phyloP scores from a whole-genome alignment of 345 rosid genomes.

The Erysimum cheiranthoides region DNA sequence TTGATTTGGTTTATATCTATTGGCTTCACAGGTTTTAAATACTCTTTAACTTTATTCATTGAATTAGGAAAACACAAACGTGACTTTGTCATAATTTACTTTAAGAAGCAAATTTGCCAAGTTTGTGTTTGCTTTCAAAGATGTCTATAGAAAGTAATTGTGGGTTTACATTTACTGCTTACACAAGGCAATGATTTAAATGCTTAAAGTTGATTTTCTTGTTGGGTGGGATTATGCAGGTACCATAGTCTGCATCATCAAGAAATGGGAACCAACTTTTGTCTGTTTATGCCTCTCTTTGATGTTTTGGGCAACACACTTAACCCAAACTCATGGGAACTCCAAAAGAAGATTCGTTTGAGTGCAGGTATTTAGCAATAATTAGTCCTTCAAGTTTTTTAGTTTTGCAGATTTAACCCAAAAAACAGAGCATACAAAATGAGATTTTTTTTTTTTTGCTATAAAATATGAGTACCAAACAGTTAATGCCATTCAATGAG shows the following conservation, averaged over 20 bases:
- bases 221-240: conserved; percentile 49
- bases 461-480: conserved; percentile 33
- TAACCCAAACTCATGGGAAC: conserved; percentile 74
- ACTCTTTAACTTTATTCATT: conserved; percentile 24
- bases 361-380: conserved; percentile 51
- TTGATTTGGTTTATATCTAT: conserved; percentile 12
- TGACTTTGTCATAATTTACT: conserved; percentile 31
- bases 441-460: not conserved
- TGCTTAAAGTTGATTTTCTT: conserved; percentile 23
- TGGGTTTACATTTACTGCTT: conserved; percentile 5
- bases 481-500: conserved; percentile 21
- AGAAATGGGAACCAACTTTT: conserved; percentile 79
- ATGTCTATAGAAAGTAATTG: conserved; percentile 27
- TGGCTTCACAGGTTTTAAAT: conserved; percentile 10
- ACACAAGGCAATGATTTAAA: not conserved
- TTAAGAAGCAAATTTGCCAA: conserved; percentile 16
- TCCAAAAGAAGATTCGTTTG: conserved; percentile 58
- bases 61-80: conserved; percentile 34
- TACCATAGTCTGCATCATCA: conserved; percentile 89
- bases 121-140: conserved; percentile 20
- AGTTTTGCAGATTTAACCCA: conserved; percentile 11
- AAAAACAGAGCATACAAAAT: conserved; percentile 3
- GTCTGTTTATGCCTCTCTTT: conserved; percentile 95
- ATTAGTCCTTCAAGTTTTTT: not conserved
- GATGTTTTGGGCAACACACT: conserved; percentile 80